Percentiles rank a stretch among this genome's conserved stretches.
Evolutionary conservation across 1,139 yeast genomes (phyloP).

Genomic region (Eremothecium gossypii): DNA sequence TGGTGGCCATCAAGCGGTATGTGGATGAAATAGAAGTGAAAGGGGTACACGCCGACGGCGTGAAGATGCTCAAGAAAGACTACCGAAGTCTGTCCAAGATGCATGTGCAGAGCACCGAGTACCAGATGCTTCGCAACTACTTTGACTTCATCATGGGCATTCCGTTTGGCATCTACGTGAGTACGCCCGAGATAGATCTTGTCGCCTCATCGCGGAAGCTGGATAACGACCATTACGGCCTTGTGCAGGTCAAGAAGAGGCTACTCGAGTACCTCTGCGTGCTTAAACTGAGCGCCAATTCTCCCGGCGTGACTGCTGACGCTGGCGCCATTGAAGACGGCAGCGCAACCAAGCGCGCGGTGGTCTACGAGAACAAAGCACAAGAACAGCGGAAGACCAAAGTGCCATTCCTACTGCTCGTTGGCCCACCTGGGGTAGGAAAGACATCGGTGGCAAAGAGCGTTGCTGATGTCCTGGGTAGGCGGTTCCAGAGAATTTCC

Average conservation of each 20-base stretch:
- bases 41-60: constrained; percentile 41
- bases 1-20: constrained; percentile 40
- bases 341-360: constrained; percentile 7
- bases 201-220: constrained; percentile 48
- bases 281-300: constrained; percentile 38
- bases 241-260: constrained; percentile 71
- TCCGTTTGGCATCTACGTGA: constrained; percentile 42
- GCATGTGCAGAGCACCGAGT: constrained; percentile 54
- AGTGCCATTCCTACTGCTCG: constrained; percentile 68
- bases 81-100: constrained; percentile 47
- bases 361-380: neutral
- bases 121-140: constrained; percentile 56
- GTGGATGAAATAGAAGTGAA: constrained; percentile 33
- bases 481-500: constrained; percentile 75
- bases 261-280: constrained; percentile 77
- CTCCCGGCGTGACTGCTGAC: constrained; percentile 2
- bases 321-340: constrained; percentile 3
- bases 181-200: constrained; percentile 36
- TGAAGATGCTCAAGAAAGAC: constrained; percentile 47
- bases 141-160: constrained; percentile 58
- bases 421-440: constrained; percentile 96
- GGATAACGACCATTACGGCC: constrained; percentile 78
- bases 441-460: constrained; percentile 86
- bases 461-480: constrained; percentile 68
- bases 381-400: constrained; percentile 5